Evolutionary conservation across 192 early-diverging fungal genomes (phyloP), one percentile per base, ranked within the genome.

Genomic region (Mycoemilia scoparia): DNA sequence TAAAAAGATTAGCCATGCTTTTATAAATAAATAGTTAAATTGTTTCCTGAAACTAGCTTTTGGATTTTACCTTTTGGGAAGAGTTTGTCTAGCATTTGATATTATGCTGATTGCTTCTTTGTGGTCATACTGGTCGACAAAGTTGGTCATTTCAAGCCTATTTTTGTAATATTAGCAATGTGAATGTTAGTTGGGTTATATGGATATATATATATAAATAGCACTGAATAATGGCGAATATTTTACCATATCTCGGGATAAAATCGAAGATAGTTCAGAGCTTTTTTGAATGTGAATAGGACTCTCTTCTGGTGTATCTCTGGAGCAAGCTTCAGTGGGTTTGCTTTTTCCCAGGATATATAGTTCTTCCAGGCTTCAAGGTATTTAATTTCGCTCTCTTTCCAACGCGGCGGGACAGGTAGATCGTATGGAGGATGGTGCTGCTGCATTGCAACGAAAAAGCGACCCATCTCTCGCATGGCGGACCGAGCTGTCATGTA

Each of bases 401-500:
- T 74, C 92, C 92, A 93, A 21, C 56, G 66, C 3, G 84, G 75
- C 14, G 82, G 84, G 40, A 52, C 63, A 0, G 92, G 76, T 13
- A 88, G 41, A 24, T 70, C 64, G 13, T 60, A 28, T 14, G 51
- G 58, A 24, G 57, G 50, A 41, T 65, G 59, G 14, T 40, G 61
- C 9, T 64, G 66, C 15, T 74, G 73, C 36, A 97, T 84, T 2
- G 61, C 52, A 34, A 87, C 86, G 15, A 76, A 74, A 22, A 84
- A 54, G n/a, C 60, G 64, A 34, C 76, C 71, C 44, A 87, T 63
- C 23, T 92, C 87, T 29, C 78, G 74, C 21, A 76, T 56, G 16
- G 78, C 84, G 5, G 78, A 82, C 46, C 91, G 75, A 2, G 91
- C 88, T 3, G 84, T 83, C 85, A 92, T 96, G 46, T 96, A 96